phyloP scores from a whole-genome alignment of 73 alveolate genomes.

The Paramecium octaurelia region DNA sequence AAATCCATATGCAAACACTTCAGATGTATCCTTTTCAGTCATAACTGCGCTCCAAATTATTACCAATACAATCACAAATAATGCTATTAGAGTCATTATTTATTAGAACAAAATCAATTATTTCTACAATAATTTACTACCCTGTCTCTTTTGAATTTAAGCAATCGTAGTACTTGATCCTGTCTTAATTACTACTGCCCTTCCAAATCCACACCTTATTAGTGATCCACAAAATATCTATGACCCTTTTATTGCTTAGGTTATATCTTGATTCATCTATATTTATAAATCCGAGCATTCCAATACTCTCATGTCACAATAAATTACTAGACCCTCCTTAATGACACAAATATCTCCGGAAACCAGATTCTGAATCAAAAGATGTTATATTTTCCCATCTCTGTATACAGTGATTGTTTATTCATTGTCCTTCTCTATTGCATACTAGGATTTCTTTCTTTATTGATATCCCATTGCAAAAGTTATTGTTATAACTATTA shows the following conservation, averaged over 20 bases:
- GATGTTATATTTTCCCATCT: neutral
- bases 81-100: neutral
- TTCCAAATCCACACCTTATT: constrained; percentile 16
- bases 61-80: neutral
- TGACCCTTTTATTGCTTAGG: neutral
- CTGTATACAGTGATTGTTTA: neutral
- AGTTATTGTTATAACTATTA: neutral
- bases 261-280: neutral
- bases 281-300: constrained; percentile 25
- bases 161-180: constrained; percentile 48
- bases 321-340: neutral
- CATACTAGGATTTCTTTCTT: constrained; percentile 18
- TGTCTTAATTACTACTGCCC: neutral
- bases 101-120: neutral
- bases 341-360: constrained; percentile 12
- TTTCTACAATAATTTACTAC: neutral
- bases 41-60: neutral
- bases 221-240: neutral
- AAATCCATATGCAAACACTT: constrained; percentile 5
- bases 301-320: neutral
- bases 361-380: neutral
- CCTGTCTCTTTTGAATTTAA: neutral
- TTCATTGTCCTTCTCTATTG: neutral
- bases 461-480: constrained; percentile 3
- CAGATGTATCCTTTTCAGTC: neutral